phyloP scores from a whole-genome alignment of 2,329 filamentous ascomycete genomes.

The Neospermospora avenae region DNA sequence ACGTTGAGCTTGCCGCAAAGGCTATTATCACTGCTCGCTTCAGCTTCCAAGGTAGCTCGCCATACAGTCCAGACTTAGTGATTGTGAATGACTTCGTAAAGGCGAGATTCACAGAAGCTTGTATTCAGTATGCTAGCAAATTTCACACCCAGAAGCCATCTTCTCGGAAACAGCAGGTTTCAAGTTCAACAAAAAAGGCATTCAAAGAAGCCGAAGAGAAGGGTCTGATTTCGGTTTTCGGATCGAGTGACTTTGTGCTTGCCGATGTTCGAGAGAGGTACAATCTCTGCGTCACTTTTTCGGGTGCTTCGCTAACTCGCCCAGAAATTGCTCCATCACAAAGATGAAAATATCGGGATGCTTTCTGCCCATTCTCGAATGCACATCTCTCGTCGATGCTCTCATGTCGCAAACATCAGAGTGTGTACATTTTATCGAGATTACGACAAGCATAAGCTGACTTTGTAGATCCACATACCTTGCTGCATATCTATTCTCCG shows the following conservation, averaged over 20 bases:
- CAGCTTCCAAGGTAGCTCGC: slow-evolving; percentile 51
- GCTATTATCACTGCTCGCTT: slow-evolving; percentile 53
- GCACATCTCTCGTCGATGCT: slow-evolving; percentile 52
- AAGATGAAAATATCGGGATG: slow-evolving; percentile 41
- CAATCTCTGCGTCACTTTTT: background rate
- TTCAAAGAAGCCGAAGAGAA: slow-evolving; percentile 12
- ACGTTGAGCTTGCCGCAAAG: slow-evolving; percentile 50
- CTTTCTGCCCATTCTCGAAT: slow-evolving; percentile 44
- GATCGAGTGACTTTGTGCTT: slow-evolving; percentile 10
- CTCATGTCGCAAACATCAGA: slow-evolving; percentile 35
- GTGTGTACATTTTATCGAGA: background rate
- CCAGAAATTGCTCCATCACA: slow-evolving; percentile 32
- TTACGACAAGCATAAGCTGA: slow-evolving; percentile 34
- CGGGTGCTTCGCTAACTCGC: slow-evolving; percentile 1
- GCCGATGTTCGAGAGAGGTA: slow-evolving; percentile 18
- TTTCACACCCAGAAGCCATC: background rate
- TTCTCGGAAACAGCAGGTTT: background rate
- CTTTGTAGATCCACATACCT: slow-evolving; percentile 33
- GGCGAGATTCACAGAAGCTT: slow-evolving; percentile 42
- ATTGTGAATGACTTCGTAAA: slow-evolving; percentile 62
- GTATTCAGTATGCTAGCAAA: slow-evolving; percentile 16
- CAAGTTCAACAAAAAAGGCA: background rate
- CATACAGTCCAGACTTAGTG: slow-evolving; percentile 60
- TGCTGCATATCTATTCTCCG: slow-evolving; percentile 52
- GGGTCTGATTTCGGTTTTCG: slow-evolving; percentile 5